Conservation (phyloP, 805 yeast species). For the Kazachstania africana region DNA sequence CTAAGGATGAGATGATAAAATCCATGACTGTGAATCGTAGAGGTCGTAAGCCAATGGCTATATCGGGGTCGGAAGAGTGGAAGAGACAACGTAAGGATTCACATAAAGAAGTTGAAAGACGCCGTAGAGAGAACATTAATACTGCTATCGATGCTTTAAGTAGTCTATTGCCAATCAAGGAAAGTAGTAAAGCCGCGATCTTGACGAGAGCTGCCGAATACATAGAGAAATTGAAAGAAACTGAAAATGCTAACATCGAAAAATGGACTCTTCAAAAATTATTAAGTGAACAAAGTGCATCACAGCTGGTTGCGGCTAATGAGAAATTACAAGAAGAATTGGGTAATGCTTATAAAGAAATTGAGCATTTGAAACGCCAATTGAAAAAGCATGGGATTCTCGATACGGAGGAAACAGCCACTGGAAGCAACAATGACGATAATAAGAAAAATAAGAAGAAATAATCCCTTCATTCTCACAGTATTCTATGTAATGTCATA, state of each 20-base stretch:
- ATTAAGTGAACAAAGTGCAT: constrained; percentile 80
- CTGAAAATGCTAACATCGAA: constrained; percentile 79
- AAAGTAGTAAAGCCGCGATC: constrained; percentile 77
- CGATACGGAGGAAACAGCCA: constrained; percentile 3
- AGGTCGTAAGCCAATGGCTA: constrained; percentile 21
- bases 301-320: constrained; percentile 73
- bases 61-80: constrained; percentile 23
- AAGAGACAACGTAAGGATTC: constrained; percentile 60
- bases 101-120: constrained; percentile 91
- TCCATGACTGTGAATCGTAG: constrained; percentile 5
- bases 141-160: constrained; percentile 76
- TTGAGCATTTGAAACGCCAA: constrained; percentile 68
- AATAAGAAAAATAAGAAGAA: not conserved
- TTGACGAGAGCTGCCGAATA: constrained; percentile 81
- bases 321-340: constrained; percentile 81
- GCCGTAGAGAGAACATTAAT: constrained; percentile 83
- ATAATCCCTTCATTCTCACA: no score
- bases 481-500: no score
- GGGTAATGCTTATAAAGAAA: constrained; percentile 85
- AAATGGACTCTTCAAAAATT: constrained; percentile 93
- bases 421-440: constrained; percentile 2
- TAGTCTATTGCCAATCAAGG: constrained; percentile 66
- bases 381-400: constrained; percentile 9
- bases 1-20: not conserved
- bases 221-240: constrained; percentile 79